Percentiles rank a stretch among this genome's conserved stretches.
These are phyloP conservation scores for Chlamydomonas sphaeroides DNA, from an alignment of 139 green algal genomes.

Conservation along the genomic window DNA sequence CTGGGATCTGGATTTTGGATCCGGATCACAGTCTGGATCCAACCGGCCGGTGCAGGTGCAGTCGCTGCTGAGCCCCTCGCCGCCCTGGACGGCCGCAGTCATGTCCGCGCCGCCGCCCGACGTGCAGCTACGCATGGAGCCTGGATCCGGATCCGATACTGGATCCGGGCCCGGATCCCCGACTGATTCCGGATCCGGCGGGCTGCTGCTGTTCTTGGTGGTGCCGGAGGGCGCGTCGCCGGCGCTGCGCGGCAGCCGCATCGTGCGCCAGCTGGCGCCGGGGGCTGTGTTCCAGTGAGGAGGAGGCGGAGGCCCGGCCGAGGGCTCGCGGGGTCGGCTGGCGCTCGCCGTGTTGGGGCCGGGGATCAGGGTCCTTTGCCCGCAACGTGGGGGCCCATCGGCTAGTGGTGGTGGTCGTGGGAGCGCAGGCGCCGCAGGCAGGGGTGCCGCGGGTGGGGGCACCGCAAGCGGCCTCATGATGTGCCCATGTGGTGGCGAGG, in stretches of 20 bases:
- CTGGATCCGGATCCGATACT: no score
- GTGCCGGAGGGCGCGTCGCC: slow-evolving; percentile 31
- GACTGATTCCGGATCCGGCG: neutral
- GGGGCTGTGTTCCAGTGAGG: slow-evolving; percentile 15
- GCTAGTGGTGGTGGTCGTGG: no score
- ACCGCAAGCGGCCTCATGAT: no score
- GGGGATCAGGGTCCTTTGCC: no score
- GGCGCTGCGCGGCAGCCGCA: slow-evolving; percentile 27
- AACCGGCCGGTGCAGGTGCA: slow-evolving; percentile 41
- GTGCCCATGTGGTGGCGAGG: no score
- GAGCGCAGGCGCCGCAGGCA: no score
- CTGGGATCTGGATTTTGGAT: slow-evolving; percentile 49
- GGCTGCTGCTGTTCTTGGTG: slow-evolving; percentile 40
- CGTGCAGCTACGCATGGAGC: neutral
- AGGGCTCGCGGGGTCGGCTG: no score
- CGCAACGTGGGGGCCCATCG: no score
- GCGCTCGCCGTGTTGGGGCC: no score
- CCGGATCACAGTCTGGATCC: neutral
- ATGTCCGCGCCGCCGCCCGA: slow-evolving; percentile 35
- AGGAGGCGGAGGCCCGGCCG: no score
- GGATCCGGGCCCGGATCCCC: no score
- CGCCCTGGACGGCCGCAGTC: slow-evolving; percentile 50
- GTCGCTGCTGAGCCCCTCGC: slow-evolving; percentile 34
- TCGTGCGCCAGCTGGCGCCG: slow-evolving; percentile 30
- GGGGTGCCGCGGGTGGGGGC: no score